Conservation (phyloP, 2,329 filamentous ascomycete genomes). For the Fonsecaea erecta region DNA sequence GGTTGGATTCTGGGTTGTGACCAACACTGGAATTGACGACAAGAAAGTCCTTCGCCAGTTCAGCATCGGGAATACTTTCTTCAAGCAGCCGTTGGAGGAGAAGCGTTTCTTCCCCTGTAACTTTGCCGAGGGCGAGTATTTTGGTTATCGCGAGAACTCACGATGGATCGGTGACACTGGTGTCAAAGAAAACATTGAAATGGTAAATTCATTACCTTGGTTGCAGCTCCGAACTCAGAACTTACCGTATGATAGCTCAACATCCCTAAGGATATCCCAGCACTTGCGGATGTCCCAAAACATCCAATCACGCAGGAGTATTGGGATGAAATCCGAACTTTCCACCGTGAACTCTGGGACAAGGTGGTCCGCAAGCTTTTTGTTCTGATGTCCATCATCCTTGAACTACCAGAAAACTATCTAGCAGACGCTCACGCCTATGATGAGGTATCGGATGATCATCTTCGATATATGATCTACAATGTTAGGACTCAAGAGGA, state of each 20-base stretch:
- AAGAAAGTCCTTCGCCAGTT: conserved; percentile 40
- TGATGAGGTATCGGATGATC: conserved; percentile 61
- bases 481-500: conserved; percentile 55
- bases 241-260: conserved; percentile 37
- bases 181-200: conserved; percentile 47
- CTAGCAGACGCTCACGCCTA: conserved; percentile 63
- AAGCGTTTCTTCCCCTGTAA: conserved; percentile 56
- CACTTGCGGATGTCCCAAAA: conserved; percentile 39
- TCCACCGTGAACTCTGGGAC: conserved; percentile 41
- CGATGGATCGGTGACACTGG: conserved; percentile 46
- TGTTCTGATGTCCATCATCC: conserved; percentile 30
- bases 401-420: conserved; percentile 63
- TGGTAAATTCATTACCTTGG: conserved; percentile 33
- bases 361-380: conserved; percentile 38
- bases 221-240: not conserved
- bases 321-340: conserved; percentile 38
- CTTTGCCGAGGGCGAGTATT: conserved; percentile 43
- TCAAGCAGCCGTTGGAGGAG: conserved; percentile 54
- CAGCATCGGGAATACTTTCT: conserved; percentile 41
- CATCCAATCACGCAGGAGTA: conserved; percentile 39
- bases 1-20: conserved; percentile 42
- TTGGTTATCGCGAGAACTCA: conserved; percentile 42
- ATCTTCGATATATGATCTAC: conserved; percentile 66
- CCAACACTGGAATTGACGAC: conserved; percentile 37
- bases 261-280: conserved; percentile 41